These are phyloP conservation scores for Verbena officinalis DNA, from an alignment of 257 asterid species.

Conservation along the genomic window DNA sequence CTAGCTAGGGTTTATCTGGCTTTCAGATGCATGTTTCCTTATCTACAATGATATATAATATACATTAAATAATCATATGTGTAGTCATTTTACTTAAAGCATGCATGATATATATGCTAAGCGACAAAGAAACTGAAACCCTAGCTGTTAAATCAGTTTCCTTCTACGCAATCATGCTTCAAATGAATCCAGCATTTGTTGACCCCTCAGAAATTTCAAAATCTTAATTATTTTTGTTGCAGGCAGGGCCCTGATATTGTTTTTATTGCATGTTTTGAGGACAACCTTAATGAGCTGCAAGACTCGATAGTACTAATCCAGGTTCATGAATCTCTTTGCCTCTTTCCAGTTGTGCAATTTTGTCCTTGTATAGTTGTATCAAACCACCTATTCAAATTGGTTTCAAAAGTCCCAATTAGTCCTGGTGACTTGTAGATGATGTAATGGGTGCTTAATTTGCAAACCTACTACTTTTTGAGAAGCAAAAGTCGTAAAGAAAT, in stretches of 20 bases:
- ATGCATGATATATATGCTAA: background rate
- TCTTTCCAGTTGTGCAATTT: constrained; percentile 23
- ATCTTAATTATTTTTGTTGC: background rate
- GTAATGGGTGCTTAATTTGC: too few relatives aligned
- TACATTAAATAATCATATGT: too few relatives aligned
- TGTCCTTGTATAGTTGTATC: background rate
- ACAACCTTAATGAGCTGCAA: constrained; percentile 21
- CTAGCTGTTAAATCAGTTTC: constrained; percentile 6
- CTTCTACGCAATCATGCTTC: constrained; percentile 21
- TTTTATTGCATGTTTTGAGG: constrained; percentile 6
- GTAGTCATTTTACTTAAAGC: too few relatives aligned
- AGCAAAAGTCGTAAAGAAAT: too few relatives aligned
- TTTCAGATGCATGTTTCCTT: too few relatives aligned
- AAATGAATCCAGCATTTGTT: constrained; percentile 1
- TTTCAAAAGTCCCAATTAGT: too few relatives aligned
- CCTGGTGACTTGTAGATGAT: background rate
- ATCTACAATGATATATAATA: too few relatives aligned
- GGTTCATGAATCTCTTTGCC: constrained; percentile 21
- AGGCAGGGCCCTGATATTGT: background rate
- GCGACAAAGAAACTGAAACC: constrained; percentile 4
- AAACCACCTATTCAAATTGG: background rate
- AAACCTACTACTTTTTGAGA: too few relatives aligned
- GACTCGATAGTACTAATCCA: background rate
- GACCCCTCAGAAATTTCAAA: constrained; percentile 2
- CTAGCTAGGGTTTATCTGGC: too few relatives aligned